phyloP scores from a whole-genome alignment of 352 stramenopile genomes.

The Phytophthora fragariae region DNA sequence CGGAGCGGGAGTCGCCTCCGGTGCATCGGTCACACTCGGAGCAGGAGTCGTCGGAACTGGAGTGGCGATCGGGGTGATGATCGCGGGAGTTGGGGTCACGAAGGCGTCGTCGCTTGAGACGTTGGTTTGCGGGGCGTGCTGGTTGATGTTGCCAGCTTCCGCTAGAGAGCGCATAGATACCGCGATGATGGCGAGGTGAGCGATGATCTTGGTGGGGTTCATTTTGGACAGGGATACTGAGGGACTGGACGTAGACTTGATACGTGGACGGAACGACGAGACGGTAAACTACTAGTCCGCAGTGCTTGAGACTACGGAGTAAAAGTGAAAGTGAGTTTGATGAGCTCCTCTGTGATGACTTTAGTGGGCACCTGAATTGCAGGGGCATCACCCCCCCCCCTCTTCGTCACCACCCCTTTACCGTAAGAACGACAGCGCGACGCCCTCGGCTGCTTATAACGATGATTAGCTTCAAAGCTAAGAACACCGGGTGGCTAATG shows the following conservation, averaged over 20 bases:
- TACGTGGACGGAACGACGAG: background rate
- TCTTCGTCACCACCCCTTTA: no score
- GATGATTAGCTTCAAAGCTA: no score
- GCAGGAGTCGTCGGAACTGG: no score
- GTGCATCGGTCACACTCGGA: no score
- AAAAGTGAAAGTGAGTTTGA: background rate
- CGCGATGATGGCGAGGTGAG: constrained; percentile 3
- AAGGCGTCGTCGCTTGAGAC: background rate
- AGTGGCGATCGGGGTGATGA: no score
- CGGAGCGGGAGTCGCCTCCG: no score
- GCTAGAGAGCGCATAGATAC: background rate
- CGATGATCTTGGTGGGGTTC: constrained; percentile 24
- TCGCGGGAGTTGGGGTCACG: background rate
- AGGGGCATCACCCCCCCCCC: no score
- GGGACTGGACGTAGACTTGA: background rate
- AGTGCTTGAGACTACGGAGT: background rate
- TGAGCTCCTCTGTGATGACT: no score
- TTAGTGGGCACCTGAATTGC: no score
- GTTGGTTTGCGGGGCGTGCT: background rate
- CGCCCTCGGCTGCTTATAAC: no score
- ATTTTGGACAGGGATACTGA: constrained; percentile 3
- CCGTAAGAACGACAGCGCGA: no score
- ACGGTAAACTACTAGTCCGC: background rate
- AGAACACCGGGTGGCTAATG: no score
- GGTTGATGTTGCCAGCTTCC: background rate